phyloP scores from a whole-genome alignment of 352 stramenopile species.

The Thalassiosira delicatula region DNA sequence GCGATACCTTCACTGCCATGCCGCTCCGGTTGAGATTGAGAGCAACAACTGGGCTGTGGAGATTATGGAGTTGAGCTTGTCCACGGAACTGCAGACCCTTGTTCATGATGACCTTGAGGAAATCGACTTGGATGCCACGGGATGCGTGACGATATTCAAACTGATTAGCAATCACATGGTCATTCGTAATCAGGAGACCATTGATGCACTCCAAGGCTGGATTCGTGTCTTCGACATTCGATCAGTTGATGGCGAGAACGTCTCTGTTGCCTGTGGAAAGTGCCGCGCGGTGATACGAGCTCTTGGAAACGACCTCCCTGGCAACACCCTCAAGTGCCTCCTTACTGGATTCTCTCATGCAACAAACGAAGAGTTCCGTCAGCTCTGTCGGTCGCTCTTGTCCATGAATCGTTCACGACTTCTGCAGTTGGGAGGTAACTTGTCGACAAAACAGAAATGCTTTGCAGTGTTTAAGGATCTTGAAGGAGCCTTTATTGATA shows the following conservation, averaged over 20 bases:
- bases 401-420: not conserved
- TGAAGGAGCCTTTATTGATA: not conserved
- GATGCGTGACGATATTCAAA: not conserved
- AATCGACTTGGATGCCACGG: not conserved
- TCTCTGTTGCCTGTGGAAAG: not conserved
- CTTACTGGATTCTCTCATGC: not conserved
- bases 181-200: not conserved
- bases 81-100: not conserved
- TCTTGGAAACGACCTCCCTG: not conserved
- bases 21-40: not conserved
- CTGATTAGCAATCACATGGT: not conserved
- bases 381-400: not conserved
- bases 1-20: not conserved
- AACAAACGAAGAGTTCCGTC: not conserved
- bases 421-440: not conserved
- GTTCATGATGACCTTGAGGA: not conserved
- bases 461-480: slow-evolving; percentile 4
- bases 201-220: not conserved
- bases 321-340: not conserved
- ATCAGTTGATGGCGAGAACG: not conserved
- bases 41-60: not conserved
- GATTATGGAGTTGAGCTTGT: slow-evolving; percentile 1
- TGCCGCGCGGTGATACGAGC: not conserved
- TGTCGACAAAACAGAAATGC: not conserved
- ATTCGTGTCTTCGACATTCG: slow-evolving; percentile 2